Evolutionary conservation across 73 alveolate genomes (phyloP), one percentile per base, ranked within the genome.

Genomic region (Symbiodinium pilosum): DNA sequence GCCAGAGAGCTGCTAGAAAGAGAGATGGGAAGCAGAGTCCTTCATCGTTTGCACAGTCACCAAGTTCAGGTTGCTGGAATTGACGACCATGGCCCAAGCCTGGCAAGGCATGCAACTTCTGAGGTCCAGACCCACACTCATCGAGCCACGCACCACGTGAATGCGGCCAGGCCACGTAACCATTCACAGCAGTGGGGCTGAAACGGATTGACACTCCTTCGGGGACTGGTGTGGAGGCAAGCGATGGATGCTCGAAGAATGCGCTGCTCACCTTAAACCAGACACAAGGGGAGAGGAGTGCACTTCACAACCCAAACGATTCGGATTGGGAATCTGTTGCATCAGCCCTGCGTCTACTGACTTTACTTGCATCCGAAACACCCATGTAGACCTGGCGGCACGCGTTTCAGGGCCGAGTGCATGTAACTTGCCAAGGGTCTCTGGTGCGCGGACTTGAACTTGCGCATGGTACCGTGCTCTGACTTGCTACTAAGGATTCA

Each of bases 221-320:
- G 8, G 96, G 96, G 39, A 91, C 96, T 12, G 96, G 96, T 1
- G 96, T 91, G 39, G 96, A 91, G 39, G 96, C 87, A 26, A 91
- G 64, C 43, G 87, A 59, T 21, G 96, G 96, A 24, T 91, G 96
- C 75, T 59, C 40, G 47, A 68, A 91, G 96, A 91, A 91, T 51
- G 96, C 96, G 51, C 96, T 91, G 75, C 96, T 91, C 41, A 69
- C 96, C 96, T 91, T n/a, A 14, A n/a, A n/a, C n/a, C n/a, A n/a
- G n/a, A n/a, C n/a, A n/a, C n/a, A n/a, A n/a, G n/a, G n/a, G n/a
- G n/a, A n/a, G n/a, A n/a, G n/a, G n/a, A n/a, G n/a, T n/a, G n/a
- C n/a, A n/a, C n/a, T n/a, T n/a, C n/a, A n/a, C n/a, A n/a, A n/a
- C n/a, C n/a, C n/a, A n/a, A n/a, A n/a, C n/a, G n/a, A n/a, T n/a